Evolutionary conservation across 1,284 basidiomycete genomes (phyloP).

Genomic region (Moesziomyces antarcticus): DNA sequence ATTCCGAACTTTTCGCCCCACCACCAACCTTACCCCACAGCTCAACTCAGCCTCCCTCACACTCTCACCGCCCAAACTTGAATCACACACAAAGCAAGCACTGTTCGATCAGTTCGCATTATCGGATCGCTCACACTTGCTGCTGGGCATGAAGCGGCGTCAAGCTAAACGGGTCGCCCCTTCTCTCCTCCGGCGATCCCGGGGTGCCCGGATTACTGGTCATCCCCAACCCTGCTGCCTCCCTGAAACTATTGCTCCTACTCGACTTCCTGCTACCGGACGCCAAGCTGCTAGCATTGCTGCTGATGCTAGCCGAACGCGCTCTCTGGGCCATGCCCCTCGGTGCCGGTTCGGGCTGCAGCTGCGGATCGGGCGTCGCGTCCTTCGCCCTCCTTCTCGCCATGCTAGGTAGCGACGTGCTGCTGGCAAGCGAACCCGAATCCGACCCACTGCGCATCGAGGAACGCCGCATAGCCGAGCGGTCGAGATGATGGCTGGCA

Average conservation of each 20-base stretch:
- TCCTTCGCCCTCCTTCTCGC: background rate
- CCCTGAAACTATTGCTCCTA: conserved; percentile 19
- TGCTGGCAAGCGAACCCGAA: conserved; percentile 3
- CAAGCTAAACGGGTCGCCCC: conserved; percentile 3
- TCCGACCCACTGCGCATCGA: conserved; percentile 3
- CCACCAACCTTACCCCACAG: too few species aligned
- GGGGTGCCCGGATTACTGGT: conserved; percentile 7
- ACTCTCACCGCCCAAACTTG: too few species aligned
- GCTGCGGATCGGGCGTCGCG: conserved; percentile 17
- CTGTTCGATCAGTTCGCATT: too few species aligned
- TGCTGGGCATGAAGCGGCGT: background rate
- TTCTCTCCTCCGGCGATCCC: background rate
- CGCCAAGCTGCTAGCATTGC: conserved; percentile 14
- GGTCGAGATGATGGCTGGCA: conserved; percentile 10
- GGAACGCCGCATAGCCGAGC: conserved; percentile 5
- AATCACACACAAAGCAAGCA: too few species aligned
- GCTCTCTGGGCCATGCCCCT: conserved; percentile 42
- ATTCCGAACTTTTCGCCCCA: too few species aligned
- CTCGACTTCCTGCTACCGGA: conserved; percentile 18
- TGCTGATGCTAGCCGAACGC: conserved; percentile 41
- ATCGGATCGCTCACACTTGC: too few species aligned
- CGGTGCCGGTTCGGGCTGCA: conserved; percentile 52
- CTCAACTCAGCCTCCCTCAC: too few species aligned
- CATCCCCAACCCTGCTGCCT: conserved; percentile 21
- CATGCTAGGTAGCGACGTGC: conserved; percentile 2